Base-by-base conservation (phyloP, 225 moss, liverwort and hornwort genomes). In the Bryoerythrophyllum caledonicum region DNA sequence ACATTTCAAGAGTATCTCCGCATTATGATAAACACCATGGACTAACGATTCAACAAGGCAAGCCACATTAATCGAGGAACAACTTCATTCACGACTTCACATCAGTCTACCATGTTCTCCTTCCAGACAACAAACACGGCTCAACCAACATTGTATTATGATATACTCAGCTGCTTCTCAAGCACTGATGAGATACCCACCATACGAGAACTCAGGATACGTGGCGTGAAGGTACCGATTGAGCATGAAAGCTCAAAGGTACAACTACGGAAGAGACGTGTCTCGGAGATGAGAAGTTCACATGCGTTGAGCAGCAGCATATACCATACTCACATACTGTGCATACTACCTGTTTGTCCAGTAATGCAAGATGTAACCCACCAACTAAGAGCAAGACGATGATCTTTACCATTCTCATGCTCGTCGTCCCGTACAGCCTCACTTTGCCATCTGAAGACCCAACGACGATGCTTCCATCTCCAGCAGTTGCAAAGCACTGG, bases 391-490 rank as follows among this genome's bases (percentile, higher is more conserved):
- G 43, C 37, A 44, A 54, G 14, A 62, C 0, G 13, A 66, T 12
- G 68, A 13, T 35, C 14, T 37, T 74, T 69, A 88, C 88, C 85
- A 85, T 85, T 43, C 93, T 89, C 97, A 99, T 95, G 74, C 91
- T 95, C 38, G 88, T 90, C 23, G 86, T 86, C 74, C 97, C 94
- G 57, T 99, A 99, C 38, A 99, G 76, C 43, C 97, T 90, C 71
- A 99, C 95, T 81, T 99, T 99, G 40, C 95, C 97, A 70, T 99
- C 97, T 68, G 88, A 82, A 13, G 97, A 99, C 60, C 97, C 97
- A 60, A 99, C 97, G 9, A 94, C 97, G 10, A 99, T 86, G 41
- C 91, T 90, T 10, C 97, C 95, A 77, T 94, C 93, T 58, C 97
- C 97, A 57, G 95, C 79, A 8, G 91, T 82, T 10, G 97, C 97